Evolutionary conservation across 2,329 filamentous ascomycete species (phyloP).

Genomic region (Clonostachys rosea): DNA sequence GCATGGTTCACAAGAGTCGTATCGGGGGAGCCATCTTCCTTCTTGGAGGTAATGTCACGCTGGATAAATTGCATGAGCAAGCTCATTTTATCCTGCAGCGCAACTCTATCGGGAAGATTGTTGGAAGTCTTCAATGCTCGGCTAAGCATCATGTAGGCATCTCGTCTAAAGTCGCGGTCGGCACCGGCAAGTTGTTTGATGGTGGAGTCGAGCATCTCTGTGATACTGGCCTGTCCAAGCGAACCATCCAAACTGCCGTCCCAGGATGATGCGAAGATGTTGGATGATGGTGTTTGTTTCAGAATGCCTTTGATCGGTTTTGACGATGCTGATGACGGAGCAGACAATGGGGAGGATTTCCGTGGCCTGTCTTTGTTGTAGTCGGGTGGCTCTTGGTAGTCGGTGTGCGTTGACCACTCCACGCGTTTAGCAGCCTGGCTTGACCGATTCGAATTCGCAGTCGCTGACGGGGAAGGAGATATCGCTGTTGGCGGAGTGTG

Average conservation of each 20-base stretch:
- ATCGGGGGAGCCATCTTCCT: conserved; percentile 52
- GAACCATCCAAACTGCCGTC: conserved; percentile 34
- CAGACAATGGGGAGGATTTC: conserved; percentile 33
- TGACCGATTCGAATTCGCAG: conserved; percentile 34
- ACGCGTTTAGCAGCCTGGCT: conserved; percentile 40
- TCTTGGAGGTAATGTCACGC: conserved; percentile 68
- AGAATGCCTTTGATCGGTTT: conserved; percentile 66
- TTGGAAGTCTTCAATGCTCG: conserved; percentile 76
- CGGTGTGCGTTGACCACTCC: conserved; percentile 51
- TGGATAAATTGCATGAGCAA: conserved; percentile 78
- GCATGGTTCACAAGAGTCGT: conserved; percentile 72
- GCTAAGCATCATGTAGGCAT: conserved; percentile 81
- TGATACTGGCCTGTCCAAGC: conserved; percentile 49
- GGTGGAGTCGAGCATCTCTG: conserved; percentile 80
- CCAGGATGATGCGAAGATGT: conserved; percentile 32
- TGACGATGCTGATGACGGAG: conserved; percentile 28
- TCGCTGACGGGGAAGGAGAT: conserved; percentile 35
- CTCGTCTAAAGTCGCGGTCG: conserved; percentile 68
- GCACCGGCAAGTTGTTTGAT: conserved; percentile 74
- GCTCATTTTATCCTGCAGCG: conserved; percentile 70
- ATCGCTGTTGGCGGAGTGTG: conserved; percentile 45
- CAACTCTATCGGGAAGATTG: conserved; percentile 70
- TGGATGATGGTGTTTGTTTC: conserved; percentile 58
- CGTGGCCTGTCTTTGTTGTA: conserved; percentile 30
- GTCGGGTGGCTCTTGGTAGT: conserved; percentile 50